A percentile compares a stretch with the other conserved stretches of the same genome.
Evolutionary conservation across 352 stramenopile species (phyloP).

Genomic region (Peronospora belbahrii): DNA sequence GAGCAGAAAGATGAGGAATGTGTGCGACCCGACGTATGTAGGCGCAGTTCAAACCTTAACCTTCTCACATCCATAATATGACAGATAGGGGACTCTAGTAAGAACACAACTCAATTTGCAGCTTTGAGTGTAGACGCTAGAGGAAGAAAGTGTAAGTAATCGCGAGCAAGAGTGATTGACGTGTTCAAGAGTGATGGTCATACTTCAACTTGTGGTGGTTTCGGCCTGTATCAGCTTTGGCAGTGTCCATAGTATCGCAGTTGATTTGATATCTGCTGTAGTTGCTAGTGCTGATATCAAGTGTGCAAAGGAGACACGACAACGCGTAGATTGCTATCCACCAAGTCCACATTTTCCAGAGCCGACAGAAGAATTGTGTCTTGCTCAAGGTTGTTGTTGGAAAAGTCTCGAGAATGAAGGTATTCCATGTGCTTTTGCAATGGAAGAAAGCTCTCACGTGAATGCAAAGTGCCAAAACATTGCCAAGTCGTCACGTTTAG

Average conservation of each 20-base stretch:
- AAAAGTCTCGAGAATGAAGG: constrained; percentile 46
- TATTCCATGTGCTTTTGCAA: constrained; percentile 59
- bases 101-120: constrained; percentile 23
- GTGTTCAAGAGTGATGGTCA: constrained; percentile 21
- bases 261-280: constrained; percentile 8
- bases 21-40: constrained; percentile 18
- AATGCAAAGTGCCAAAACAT: constrained; percentile 29
- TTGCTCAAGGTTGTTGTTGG: constrained; percentile 82
- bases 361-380: constrained; percentile 67
- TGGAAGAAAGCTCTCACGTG: constrained; percentile 5
- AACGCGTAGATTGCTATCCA: constrained; percentile 71
- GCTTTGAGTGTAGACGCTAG: background rate
- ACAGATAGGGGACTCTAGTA: background rate
- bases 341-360: constrained; percentile 48
- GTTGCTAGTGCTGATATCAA: constrained; percentile 6
- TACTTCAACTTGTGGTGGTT: constrained; percentile 11
- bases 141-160: background rate
- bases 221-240: constrained; percentile 9
- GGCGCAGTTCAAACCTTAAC: background rate
- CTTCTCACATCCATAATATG: background rate
- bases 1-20: constrained; percentile 9
- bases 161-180: no score
- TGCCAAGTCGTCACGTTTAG: constrained; percentile 36
- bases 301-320: constrained; percentile 22
- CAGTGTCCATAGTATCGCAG: background rate